Conservation (phyloP, 257 asterid genomes). For the Scutellaria galericulata region DNA sequence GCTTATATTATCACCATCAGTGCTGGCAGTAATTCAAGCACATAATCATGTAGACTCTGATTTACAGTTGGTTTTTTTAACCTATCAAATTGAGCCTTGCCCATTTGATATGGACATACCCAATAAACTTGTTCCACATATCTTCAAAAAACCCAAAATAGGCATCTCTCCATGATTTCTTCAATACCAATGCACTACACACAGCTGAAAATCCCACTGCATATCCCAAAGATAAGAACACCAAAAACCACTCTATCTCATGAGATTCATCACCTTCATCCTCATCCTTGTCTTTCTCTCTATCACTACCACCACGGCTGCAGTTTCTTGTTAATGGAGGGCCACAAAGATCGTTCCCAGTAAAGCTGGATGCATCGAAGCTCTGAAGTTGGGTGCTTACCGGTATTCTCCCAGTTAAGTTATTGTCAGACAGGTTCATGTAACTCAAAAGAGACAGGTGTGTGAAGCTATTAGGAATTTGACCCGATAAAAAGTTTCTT, state of each 20-base stretch:
- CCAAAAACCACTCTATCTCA: slow-evolving; percentile 9
- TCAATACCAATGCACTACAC: neutral
- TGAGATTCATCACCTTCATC: neutral
- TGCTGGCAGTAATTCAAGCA: too few relatives aligned
- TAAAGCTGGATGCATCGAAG: slow-evolving; percentile 14
- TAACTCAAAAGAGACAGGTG: neutral
- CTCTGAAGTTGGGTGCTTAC: slow-evolving; percentile 11
- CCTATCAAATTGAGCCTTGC: too few relatives aligned
- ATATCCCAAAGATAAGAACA: slow-evolving; percentile 20
- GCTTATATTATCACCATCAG: too few relatives aligned
- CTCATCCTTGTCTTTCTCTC: neutral
- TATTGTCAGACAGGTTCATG: slow-evolving; percentile 32
- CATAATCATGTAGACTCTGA: too few relatives aligned
- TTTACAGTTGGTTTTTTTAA: too few relatives aligned
- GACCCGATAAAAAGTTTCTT: slow-evolving; percentile 30
- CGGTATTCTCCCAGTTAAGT: slow-evolving; percentile 30
- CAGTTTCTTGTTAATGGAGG: slow-evolving; percentile 28
- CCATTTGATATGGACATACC: neutral
- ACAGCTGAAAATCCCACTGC: slow-evolving; percentile 26
- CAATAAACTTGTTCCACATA: neutral
- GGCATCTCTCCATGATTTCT: slow-evolving; percentile 24
- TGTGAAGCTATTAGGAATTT: slow-evolving; percentile 29
- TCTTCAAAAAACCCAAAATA: slow-evolving; percentile 9
- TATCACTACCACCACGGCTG: neutral
- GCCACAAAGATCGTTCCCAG: slow-evolving; percentile 36